A percentile compares a stretch with the other conserved stretches of the same genome.
Evolutionary conservation across 164 flowering plant genomes (phyloP).

Genomic region (Vitis riparia): DNA sequence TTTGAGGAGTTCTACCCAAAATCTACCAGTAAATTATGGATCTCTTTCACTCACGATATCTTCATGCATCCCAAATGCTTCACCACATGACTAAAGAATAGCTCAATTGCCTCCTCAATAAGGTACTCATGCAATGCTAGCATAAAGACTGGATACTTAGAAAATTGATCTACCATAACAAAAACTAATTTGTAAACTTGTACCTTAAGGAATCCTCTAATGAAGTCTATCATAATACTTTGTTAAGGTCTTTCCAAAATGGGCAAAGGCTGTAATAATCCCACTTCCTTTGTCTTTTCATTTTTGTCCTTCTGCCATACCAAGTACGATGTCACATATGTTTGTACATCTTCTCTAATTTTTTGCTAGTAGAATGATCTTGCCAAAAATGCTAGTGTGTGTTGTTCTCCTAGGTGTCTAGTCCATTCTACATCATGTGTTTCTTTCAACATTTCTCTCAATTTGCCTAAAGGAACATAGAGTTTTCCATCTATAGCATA

Average conservation of each 20-base stretch:
- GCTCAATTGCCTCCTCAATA: too few relatives aligned
- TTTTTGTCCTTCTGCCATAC: constrained; percentile 6
- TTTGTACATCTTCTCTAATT: background rate
- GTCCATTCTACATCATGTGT: background rate
- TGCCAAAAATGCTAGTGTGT: background rate
- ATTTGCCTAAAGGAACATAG: background rate
- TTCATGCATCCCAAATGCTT: constrained; percentile 2
- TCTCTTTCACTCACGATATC: constrained; percentile 11
- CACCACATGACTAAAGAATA: constrained; percentile 10
- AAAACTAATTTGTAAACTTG: background rate
- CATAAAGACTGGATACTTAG: constrained; percentile 5
- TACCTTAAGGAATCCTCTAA: background rate
- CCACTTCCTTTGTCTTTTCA: background rate
- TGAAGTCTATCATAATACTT: constrained; percentile 2
- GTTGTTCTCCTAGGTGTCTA: background rate
- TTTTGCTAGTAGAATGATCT: background rate
- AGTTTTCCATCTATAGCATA: background rate
- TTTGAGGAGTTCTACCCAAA: constrained; percentile 2
- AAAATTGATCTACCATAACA: background rate
- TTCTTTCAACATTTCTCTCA: background rate
- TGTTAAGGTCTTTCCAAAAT: background rate
- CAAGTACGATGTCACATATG: background rate
- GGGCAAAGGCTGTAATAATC: constrained; percentile 1
- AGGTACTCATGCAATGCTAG: background rate
- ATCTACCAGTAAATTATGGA: background rate